Base-by-base conservation (phyloP, 2,329 filamentous ascomycete genomes). In the Botryosphaeria dothidea region DNA sequence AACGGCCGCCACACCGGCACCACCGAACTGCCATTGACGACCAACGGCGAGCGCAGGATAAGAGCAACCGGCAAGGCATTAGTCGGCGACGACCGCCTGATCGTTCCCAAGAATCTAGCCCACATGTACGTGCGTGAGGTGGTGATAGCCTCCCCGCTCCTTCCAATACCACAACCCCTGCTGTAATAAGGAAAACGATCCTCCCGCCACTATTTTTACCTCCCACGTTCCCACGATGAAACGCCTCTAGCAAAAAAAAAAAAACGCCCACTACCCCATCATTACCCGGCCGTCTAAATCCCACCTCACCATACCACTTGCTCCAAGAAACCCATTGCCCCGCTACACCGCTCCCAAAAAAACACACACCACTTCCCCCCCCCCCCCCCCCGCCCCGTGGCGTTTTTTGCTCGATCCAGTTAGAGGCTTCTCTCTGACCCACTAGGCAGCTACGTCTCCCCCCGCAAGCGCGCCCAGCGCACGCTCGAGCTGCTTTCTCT, bases 401-500 rank as follows among this genome's bases (percentile, higher is more conserved):
- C 3, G 11, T 60, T 31, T 45, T 31, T 13, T 11, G 11, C 31
- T 5, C 38, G 38, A 23, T 15, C 25, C 43, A n/a, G 15, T 29
- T 13, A 52, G 31, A 48, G 3, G 25, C 49, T 13, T 8, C 17
- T 9, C 27, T 48, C 17, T 52, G n/a, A 52, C 25, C 21, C 49
- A 34, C 38, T 19, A 8, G n/a, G 7, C 23, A 86, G 85, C 71
- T 97, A 94, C 78, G 92, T 97, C 45, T 96, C 92, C 1, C 94
- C 93, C 2, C 90, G 93, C 52, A 87, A 85, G 67, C 90, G 93
- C 66, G 92, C 94, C 21, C 93, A 95, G 78, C 86, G 88, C 58
- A 98, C 93, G n/a, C 90, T 97, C 73, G 92, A 97, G 76, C 86
- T 97, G 54, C 87, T 97, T 27, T 86, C 91, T 70, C 81, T 97